Conservation (phyloP, 2,329 filamentous ascomycete species). For the Aureobasidium sp. region DNA sequence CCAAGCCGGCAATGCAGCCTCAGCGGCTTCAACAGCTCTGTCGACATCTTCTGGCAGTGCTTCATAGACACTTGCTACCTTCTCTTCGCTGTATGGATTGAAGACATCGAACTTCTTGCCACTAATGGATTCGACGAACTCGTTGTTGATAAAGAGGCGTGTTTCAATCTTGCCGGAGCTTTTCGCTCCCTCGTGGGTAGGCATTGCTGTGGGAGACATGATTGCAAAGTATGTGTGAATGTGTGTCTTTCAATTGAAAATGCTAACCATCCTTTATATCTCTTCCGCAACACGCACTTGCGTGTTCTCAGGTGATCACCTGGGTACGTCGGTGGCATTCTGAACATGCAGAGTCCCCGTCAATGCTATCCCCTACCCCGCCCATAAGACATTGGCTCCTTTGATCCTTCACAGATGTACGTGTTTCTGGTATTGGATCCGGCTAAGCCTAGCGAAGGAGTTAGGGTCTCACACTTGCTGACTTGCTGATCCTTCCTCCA, state of each 20-base stretch:
- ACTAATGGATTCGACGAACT: constrained; percentile 1
- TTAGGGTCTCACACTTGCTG: neutral
- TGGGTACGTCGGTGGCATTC: neutral
- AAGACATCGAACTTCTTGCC: constrained; percentile 39
- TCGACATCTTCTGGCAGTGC: constrained; percentile 54
- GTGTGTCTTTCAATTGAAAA: neutral
- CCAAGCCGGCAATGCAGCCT: constrained; percentile 52
- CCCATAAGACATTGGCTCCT: neutral
- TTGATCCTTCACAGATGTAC: neutral
- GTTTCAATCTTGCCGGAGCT: neutral
- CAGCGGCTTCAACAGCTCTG: constrained; percentile 59
- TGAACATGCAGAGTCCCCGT: neutral
- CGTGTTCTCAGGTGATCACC: neutral
- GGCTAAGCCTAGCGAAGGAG: neutral
- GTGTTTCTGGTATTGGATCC: neutral
- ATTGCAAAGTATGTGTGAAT: neutral
- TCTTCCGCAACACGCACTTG: neutral
- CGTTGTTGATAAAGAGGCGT: constrained; percentile 13
- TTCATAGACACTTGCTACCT: constrained; percentile 23
- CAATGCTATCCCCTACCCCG: neutral
- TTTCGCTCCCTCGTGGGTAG: neutral
- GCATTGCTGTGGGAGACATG: neutral
- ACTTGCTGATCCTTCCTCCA: neutral
- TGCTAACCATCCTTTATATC: neutral
- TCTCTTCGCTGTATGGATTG: constrained; percentile 42